A percentile compares a stretch with the other conserved stretches of the same genome.
These are phyloP conservation scores for Thielaviopsis euricoi DNA, from an alignment of 2,329 filamentous ascomycete species.

Conservation along the genomic window DNA sequence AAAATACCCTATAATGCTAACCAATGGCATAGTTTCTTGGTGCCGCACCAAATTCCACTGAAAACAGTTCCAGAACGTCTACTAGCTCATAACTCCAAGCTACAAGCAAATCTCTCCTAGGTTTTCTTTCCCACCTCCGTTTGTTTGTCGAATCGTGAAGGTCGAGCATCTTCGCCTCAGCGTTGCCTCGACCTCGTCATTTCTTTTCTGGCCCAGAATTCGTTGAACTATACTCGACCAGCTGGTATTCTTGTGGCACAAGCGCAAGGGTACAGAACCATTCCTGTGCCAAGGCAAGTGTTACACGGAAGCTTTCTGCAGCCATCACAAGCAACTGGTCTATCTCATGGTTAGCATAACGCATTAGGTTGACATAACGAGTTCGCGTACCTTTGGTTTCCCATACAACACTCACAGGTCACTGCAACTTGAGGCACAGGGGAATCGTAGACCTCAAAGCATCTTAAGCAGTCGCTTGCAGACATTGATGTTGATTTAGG, in stretches of 20 bases:
- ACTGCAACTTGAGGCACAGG: neutral
- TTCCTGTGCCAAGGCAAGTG: neutral
- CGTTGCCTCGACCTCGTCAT: too few species aligned
- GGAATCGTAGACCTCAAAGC: neutral
- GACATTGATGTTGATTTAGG: too few species aligned
- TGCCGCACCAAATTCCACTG: neutral
- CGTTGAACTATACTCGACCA: too few species aligned
- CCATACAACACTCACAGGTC: conserved; percentile 6
- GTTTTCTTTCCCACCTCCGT: neutral
- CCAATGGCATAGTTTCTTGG: neutral
- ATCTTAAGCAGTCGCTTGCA: neutral
- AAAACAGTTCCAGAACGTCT: too few species aligned
- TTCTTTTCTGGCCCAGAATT: too few species aligned
- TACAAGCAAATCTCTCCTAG: neutral
- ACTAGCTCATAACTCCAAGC: too few species aligned
- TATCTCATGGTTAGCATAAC: neutral
- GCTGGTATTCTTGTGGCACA: neutral
- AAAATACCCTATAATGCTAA: neutral
- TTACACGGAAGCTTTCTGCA: neutral
- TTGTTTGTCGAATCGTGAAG: too few species aligned
- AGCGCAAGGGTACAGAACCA: neutral
- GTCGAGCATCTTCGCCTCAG: neutral
- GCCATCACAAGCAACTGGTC: neutral
- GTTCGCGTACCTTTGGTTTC: conserved; percentile 1
- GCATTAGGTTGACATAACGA: neutral